phyloP scores from a whole-genome alignment of 306 rosid species.

The Astragalus glycyphyllos region DNA sequence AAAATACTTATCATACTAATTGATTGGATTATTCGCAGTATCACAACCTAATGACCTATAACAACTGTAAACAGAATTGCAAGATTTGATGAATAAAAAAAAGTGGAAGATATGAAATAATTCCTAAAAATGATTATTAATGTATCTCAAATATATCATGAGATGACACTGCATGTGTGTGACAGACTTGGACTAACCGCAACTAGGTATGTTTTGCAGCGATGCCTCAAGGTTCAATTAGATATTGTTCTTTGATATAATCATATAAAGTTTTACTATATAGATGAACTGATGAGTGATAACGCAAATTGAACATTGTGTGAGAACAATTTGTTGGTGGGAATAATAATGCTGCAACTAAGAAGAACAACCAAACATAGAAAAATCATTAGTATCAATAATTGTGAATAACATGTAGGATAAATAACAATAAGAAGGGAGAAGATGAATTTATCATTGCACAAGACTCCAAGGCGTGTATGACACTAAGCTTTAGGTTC shows the following conservation, averaged over 20 bases:
- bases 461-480: too few species aligned
- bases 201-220: background rate
- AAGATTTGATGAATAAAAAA: background rate
- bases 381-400: too few species aligned
- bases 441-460: too few species aligned
- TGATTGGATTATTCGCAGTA: conserved; percentile 24
- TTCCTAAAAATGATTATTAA: conserved; percentile 13
- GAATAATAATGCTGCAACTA: too few species aligned
- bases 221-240: conserved; percentile 16
- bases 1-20: background rate
- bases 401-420: too few species aligned
- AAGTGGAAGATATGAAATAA: conserved; percentile 23
- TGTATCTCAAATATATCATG: too few species aligned
- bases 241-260: conserved; percentile 12
- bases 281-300: background rate
- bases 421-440: too few species aligned
- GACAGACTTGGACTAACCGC: background rate
- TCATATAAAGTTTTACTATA: background rate
- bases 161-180: too few species aligned
- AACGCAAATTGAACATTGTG: background rate
- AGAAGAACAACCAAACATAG: too few species aligned
- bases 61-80: background rate
- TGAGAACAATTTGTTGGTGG: too few species aligned
- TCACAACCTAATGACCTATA: background rate
- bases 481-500: too few species aligned